Base-by-base conservation (phyloP, 345 rosid species). In the Gossypium anomalum region DNA sequence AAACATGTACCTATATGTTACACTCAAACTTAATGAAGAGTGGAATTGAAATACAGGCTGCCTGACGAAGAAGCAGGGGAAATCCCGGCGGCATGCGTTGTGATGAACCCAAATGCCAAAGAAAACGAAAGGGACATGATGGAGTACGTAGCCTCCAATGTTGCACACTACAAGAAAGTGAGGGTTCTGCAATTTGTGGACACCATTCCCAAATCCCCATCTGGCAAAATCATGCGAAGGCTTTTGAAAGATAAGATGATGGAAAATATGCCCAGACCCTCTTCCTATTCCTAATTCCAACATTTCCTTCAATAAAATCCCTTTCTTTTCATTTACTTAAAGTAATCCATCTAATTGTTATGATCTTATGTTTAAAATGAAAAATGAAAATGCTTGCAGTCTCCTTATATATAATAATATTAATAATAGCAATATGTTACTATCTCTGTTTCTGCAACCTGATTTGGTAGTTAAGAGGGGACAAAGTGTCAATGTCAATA, bases 21-120 rank as follows among this genome's bases (percentile, higher is more conserved):
- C 38, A 34, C 38, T 34, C 38, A 4, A 34, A 34, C 38, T 34
- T 5, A 34, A 34, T 34, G 41, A 5, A 34, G 41, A 34, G 41
- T 34, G 41, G 41, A 34, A 34, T 6, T 34, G 41, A 5, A 5
- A 22, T 57, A 41, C 75, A 92, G 99, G 86, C 69, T 94, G 48
- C 96, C 97, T 3, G 91, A 94, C 45, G 99, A 93, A 73, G 96
- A 93, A 79, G 98, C 98, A 0, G 98, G 96, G 19, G 99, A 95
- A 85, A 90, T 95, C 10, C 98, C 99, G 10, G 97, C 82, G 8
- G 97, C 98, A 4, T 95, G 93, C 49, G 93, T 95, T 8, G 99
- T 95, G 78, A 79, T 83, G 77, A 89, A 82, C 76, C 77, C 83
- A 4, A 83, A 80, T 44, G 76, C 76, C 7, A 82, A 67, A 64